Evolutionary conservation across 768 basidiomycete species (phyloP).

Genomic region (Panaeolus cyanescens): DNA sequence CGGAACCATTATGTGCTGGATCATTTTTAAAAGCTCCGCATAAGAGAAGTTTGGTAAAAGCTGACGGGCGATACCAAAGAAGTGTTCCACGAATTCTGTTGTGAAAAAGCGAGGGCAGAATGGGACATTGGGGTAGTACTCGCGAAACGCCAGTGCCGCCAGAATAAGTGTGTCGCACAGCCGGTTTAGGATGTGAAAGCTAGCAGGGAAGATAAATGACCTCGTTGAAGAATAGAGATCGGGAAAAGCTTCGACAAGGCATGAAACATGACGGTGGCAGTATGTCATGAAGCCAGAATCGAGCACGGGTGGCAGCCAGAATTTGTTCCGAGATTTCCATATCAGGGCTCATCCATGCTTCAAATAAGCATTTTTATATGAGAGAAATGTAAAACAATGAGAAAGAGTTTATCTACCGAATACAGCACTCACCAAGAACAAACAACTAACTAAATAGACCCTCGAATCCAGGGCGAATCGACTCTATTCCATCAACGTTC

Average conservation of each 20-base stretch:
- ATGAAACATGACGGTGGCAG: slow-evolving; percentile 15
- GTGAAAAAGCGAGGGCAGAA: slow-evolving; percentile 24
- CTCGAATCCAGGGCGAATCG: slow-evolving; percentile 13
- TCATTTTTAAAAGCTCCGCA: slow-evolving; percentile 23
- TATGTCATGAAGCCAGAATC: slow-evolving; percentile 24
- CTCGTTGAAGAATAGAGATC: slow-evolving; percentile 20
- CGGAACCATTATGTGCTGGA: slow-evolving; percentile 24
- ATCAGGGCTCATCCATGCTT: slow-evolving; percentile 23
- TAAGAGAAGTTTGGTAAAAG: slow-evolving; percentile 29
- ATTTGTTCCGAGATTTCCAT: slow-evolving; percentile 18
- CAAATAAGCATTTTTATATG: slow-evolving; percentile 18
- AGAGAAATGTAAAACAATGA: no score
- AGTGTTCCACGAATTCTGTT: slow-evolving; percentile 27
- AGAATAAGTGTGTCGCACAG: slow-evolving; percentile 25
- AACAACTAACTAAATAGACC: slow-evolving; percentile 27
- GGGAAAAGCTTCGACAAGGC: slow-evolving; percentile 14
- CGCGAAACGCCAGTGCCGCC: slow-evolving; percentile 15
- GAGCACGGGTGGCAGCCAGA: slow-evolving; percentile 15
- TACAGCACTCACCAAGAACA: slow-evolving; percentile 17
- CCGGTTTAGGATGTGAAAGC: slow-evolving; percentile 28
- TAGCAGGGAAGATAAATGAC: slow-evolving; percentile 23
- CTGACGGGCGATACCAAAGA: slow-evolving; percentile 25
- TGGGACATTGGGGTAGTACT: slow-evolving; percentile 17
- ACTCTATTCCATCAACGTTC: neutral
- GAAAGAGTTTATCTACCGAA: no score